Conservation (phyloP, 352 stramenopile species). For the Globisporangium cederbergense region DNA sequence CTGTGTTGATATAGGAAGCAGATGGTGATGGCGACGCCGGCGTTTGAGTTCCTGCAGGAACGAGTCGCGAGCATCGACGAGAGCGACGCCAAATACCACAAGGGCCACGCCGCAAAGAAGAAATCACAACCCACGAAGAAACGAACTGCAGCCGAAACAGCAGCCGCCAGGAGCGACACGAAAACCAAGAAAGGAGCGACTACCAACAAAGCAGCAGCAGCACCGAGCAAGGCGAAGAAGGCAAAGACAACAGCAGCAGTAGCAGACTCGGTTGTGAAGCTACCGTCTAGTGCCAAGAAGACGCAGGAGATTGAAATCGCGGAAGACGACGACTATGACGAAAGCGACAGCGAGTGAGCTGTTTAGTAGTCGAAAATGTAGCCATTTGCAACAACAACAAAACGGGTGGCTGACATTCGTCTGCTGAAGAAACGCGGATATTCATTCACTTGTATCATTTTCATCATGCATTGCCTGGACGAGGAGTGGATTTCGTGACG, state of each 20-base stretch:
- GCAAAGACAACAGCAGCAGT: conserved; percentile 7
- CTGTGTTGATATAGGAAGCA: conserved; percentile 38
- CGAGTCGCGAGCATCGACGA: conserved; percentile 61
- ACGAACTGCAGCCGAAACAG: conserved; percentile 7
- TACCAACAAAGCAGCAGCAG: neutral
- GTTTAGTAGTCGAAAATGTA: conserved; percentile 11
- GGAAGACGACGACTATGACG: conserved; percentile 75
- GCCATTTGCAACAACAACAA: neutral
- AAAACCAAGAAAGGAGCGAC: neutral
- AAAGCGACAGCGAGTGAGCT: conserved; percentile 64
- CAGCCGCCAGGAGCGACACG: conserved; percentile 2
- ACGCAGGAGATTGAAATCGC: conserved; percentile 30
- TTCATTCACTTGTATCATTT: neutral
- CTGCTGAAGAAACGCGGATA: neutral
- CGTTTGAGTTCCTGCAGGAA: conserved; percentile 50
- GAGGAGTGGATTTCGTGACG: neutral
- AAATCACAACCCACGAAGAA: conserved; percentile 14
- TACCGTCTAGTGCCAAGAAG: neutral
- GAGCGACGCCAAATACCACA: conserved; percentile 57
- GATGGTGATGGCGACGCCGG: conserved; percentile 32
- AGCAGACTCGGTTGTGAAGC: neutral
- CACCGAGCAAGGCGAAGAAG: conserved; percentile 1
- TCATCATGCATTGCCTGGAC: neutral
- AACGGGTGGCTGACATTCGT: neutral
- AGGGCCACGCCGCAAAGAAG: conserved; percentile 19